Conservation (phyloP, 768 basidiomycete genomes). For the Leccinum uliginosum region DNA sequence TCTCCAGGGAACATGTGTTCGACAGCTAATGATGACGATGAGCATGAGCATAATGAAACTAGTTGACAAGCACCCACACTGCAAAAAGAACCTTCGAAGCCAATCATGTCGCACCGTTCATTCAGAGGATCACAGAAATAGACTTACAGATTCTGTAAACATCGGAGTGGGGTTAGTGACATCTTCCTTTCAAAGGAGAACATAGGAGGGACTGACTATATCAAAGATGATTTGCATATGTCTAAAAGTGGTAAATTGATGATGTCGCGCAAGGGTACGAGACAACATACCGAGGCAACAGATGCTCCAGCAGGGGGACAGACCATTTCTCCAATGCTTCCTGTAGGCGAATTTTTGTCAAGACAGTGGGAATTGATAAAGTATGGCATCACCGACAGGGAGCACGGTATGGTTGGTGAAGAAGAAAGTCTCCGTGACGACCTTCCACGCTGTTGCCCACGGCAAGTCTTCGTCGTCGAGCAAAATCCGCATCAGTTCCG, state of each 20-base stretch:
- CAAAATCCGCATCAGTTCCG: conserved; percentile 89
- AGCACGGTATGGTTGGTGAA: conserved; percentile 96
- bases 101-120: neutral
- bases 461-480: conserved; percentile 86
- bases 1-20: conserved; percentile 90
- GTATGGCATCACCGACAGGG: conserved; percentile 49
- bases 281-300: conserved; percentile 65
- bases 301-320: conserved; percentile 77
- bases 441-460: conserved; percentile 85
- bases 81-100: conserved; percentile 48
- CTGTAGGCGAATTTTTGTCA: conserved; percentile 29
- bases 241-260: conserved; percentile 27
- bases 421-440: conserved; percentile 87
- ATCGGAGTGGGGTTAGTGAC: conserved; percentile 13
- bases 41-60: neutral
- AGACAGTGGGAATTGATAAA: neutral
- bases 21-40: conserved; percentile 47
- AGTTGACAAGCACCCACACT: conserved; percentile 43
- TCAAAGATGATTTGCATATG: conserved; percentile 93
- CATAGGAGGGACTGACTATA: conserved; percentile 52
- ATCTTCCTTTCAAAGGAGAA: neutral
- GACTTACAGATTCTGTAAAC: conserved; percentile 36
- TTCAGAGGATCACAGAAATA: neutral
- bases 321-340: conserved; percentile 92
- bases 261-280: neutral